Percentiles rank a stretch among this genome's conserved stretches.
Evolutionary conservation across 1,284 basidiomycete species (phyloP).

Genomic region (Microbotryum saponariae): DNA sequence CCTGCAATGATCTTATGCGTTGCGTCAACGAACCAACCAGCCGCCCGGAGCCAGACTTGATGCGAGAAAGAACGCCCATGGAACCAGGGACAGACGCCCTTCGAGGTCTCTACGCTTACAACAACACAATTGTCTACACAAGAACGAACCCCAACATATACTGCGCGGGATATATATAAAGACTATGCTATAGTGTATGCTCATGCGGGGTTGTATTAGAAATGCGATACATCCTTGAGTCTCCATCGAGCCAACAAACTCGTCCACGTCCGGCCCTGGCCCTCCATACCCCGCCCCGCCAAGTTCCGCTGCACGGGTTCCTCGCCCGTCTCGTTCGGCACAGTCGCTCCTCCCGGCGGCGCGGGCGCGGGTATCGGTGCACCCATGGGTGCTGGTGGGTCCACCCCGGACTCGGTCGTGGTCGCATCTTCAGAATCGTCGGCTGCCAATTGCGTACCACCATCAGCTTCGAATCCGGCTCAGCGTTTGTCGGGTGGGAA

Average conservation of each 20-base stretch:
- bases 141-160: no score
- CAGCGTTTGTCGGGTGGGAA: neutral
- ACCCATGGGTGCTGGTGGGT: neutral
- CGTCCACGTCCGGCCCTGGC: neutral
- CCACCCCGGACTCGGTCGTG: conserved; percentile 1
- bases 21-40: no score
- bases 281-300: neutral
- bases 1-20: no score
- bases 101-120: no score
- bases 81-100: no score
- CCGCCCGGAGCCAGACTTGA: no score
- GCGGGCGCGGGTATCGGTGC: neutral
- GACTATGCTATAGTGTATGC: no score
- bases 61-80: no score
- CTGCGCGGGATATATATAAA: no score
- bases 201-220: neutral
- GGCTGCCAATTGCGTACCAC: neutral
- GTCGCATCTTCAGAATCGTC: conserved; percentile 1
- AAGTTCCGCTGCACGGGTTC: neutral
- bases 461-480: conserved; percentile 1
- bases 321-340: neutral
- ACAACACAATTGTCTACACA: no score
- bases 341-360: neutral
- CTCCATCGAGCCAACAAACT: neutral
- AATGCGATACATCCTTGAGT: conserved; percentile 1